A percentile compares a stretch with the other conserved stretches of the same genome.
These are phyloP conservation scores for Ormosia semicastrata DNA, from an alignment of 306 rosid species.

Conservation along the genomic window DNA sequence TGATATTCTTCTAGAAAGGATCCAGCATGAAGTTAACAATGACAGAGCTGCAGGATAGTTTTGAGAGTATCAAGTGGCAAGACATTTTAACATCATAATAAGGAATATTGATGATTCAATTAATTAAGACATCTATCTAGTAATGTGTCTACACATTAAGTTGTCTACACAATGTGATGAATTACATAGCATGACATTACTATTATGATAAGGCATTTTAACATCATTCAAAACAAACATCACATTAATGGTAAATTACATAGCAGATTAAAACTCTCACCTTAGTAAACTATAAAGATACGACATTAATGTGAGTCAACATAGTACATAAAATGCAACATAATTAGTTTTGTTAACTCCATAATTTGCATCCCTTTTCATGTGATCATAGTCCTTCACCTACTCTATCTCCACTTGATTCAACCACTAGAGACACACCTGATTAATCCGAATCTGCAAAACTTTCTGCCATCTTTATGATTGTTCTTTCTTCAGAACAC, in stretches of 20 bases:
- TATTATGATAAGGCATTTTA: no score
- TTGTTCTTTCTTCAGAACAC: conserved; percentile 11
- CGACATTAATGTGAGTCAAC: background rate
- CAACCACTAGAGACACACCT: background rate
- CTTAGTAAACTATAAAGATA: background rate
- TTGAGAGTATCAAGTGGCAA: no score
- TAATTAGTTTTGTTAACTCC: background rate
- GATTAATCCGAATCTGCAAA: background rate
- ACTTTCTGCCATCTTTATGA: background rate
- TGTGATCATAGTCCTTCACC: background rate
- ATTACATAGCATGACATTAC: no score
- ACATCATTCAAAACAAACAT: no score
- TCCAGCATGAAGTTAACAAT: no score
- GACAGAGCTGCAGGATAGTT: no score
- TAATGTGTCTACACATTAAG: no score
- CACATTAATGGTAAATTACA: background rate
- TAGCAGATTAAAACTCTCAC: background rate
- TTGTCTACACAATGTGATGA: no score
- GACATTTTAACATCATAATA: no score
- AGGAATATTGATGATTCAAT: no score
- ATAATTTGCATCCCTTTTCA: background rate
- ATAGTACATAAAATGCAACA: background rate
- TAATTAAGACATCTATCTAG: no score
- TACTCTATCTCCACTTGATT: background rate
- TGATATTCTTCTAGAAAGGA: no score